Conservation (phyloP, 495 filamentous ascomycete genomes). For the Podospora conica region DNA sequence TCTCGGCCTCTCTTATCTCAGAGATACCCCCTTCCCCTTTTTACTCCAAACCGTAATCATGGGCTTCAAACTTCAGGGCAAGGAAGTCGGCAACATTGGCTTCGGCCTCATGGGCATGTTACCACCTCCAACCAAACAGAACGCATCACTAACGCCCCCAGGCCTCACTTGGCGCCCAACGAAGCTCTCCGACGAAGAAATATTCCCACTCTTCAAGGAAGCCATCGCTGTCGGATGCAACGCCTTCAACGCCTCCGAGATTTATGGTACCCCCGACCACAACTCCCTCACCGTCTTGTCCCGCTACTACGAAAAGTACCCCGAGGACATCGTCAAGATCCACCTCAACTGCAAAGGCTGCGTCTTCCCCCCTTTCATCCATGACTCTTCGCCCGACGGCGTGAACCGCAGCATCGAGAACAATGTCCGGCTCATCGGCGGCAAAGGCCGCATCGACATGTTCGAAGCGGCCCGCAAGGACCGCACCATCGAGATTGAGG, state of each 20-base stretch:
- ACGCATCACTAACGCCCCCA: conserved; percentile 20
- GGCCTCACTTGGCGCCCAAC: conserved; percentile 67
- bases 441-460: conserved; percentile 75
- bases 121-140: background rate
- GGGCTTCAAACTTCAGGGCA: conserved; percentile 37
- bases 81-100: conserved; percentile 50
- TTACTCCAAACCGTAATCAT: conserved; percentile 6
- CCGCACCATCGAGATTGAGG: conserved; percentile 44
- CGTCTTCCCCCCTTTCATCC: conserved; percentile 24
- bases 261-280: conserved; percentile 68
- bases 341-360: conserved; percentile 62
- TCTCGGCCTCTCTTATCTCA: background rate
- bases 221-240: conserved; percentile 62
- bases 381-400: conserved; percentile 55
- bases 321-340: conserved; percentile 60
- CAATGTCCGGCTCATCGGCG: conserved; percentile 55
- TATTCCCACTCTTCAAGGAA: conserved; percentile 61
- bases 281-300: conserved; percentile 62
- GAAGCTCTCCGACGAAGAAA: conserved; percentile 49
- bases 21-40: background rate
- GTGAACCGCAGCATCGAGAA: conserved; percentile 65
- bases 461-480: conserved; percentile 77
- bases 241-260: conserved; percentile 76
- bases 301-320: conserved; percentile 61
- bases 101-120: conserved; percentile 51